A percentile compares a stretch with the other conserved stretches of the same genome.
Evolutionary conservation across 2,329 filamentous ascomycete species (phyloP).

Genomic region (Colletotrichum cordylinicola): DNA sequence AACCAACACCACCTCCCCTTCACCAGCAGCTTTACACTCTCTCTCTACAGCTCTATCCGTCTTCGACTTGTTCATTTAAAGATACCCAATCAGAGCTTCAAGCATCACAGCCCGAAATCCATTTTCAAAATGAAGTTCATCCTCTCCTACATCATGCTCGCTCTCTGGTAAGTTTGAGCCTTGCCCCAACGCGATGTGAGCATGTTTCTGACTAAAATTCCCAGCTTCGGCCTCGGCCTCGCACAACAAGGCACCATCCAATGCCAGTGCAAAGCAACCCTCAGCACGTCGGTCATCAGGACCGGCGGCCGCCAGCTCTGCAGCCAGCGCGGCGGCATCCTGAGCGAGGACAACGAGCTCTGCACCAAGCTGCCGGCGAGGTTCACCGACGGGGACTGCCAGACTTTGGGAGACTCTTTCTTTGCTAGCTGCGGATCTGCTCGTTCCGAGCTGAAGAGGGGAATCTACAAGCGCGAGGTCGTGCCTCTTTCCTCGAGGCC

Average conservation of each 20-base stretch:
- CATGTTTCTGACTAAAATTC: not conserved
- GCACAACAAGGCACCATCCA: constrained; percentile 16
- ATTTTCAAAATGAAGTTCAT: not conserved
- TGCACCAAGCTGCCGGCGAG: constrained; percentile 2
- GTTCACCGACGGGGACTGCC: constrained; percentile 15
- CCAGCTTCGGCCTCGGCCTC: not conserved
- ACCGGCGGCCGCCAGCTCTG: constrained; percentile 6
- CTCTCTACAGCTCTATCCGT: not conserved
- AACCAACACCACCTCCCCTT: not conserved
- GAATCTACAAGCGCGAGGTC: constrained; percentile 16
- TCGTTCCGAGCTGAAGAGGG: constrained; percentile 10
- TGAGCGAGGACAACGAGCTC: constrained; percentile 8
- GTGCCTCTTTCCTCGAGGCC: constrained; percentile 3
- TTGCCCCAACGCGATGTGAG: not conserved
- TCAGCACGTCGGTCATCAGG: not conserved
- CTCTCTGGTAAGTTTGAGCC: not conserved
- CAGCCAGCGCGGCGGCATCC: not conserved
- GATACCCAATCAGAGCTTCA: not conserved
- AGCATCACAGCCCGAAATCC: not conserved
- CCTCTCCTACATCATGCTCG: not conserved
- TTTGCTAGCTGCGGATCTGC: constrained; percentile 15
- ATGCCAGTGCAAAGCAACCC: constrained; percentile 2
- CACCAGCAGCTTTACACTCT: not conserved
- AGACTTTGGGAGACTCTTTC: constrained; percentile 6
- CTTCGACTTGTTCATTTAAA: not conserved